phyloP scores from a whole-genome alignment of 495 filamentous ascomycete species.

The Neurospora tetrasperma region DNA sequence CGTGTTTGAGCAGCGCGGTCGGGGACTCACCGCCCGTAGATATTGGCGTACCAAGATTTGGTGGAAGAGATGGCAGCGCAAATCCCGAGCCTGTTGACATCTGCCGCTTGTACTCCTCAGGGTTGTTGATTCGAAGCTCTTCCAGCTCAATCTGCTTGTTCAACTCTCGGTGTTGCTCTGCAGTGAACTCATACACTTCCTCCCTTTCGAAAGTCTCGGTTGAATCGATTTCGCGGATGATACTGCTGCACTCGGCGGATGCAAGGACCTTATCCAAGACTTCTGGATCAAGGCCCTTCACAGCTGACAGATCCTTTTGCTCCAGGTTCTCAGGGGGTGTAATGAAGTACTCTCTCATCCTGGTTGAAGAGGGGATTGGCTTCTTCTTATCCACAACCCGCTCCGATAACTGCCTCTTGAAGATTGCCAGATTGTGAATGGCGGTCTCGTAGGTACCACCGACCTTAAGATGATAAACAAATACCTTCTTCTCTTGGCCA shows the following conservation, averaged over 20 bases:
- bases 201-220: constrained; percentile 39
- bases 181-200: constrained; percentile 27
- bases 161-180: constrained; percentile 26
- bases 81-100: not conserved
- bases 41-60: not conserved
- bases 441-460: constrained; percentile 72
- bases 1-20: not conserved
- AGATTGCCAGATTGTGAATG: constrained; percentile 59
- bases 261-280: constrained; percentile 62
- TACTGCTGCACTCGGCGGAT: not conserved
- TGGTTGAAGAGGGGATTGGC: constrained; percentile 45
- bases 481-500: constrained; percentile 74
- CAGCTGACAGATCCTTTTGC: constrained; percentile 42
- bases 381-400: constrained; percentile 81
- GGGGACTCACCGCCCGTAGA: constrained; percentile 9
- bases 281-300: constrained; percentile 47
- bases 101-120: constrained; percentile 14
- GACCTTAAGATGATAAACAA: constrained; percentile 73
- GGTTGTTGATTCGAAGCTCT: constrained; percentile 16
- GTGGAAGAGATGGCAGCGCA: not conserved
- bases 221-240: constrained; percentile 27
- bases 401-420: constrained; percentile 69
- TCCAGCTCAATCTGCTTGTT: constrained; percentile 19
- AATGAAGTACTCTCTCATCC: constrained; percentile 45
- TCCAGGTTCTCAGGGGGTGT: constrained; percentile 38